Conservation (phyloP, 345 rosid species). For the Eucalyptus virginea region DNA sequence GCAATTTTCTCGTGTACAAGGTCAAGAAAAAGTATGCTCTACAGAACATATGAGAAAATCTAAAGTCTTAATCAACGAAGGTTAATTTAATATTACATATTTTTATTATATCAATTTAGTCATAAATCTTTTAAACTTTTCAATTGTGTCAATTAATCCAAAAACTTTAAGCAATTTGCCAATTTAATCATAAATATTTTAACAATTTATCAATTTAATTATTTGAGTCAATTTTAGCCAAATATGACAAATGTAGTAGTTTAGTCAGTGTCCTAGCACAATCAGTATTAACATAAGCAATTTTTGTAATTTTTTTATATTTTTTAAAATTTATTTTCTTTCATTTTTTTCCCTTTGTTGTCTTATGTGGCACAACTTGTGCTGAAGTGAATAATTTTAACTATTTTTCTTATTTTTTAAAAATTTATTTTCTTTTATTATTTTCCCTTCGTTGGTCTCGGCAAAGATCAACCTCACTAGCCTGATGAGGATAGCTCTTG, state of each 20-base stretch:
- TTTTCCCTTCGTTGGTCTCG: fast-evolving
- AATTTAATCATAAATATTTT: too few relatives aligned
- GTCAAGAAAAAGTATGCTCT: background rate
- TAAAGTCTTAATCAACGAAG: background rate
- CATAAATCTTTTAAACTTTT: too few relatives aligned
- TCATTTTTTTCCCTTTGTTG: too few relatives aligned
- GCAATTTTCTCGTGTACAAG: background rate
- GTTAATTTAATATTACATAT: background rate
- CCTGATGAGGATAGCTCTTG: fast-evolving
- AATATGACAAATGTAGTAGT: fast-evolving
- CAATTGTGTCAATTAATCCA: background rate
- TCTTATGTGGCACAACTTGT: too few relatives aligned
- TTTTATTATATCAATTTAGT: too few relatives aligned
- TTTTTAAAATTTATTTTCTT: too few relatives aligned
- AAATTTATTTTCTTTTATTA: fast-evolving
- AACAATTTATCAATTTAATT: too few relatives aligned
- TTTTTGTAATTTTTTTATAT: too few relatives aligned
- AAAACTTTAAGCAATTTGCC: fast-evolving
- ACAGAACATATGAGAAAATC: too few relatives aligned
- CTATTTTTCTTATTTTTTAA: too few relatives aligned
- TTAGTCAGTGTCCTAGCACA: background rate
- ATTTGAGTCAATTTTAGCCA: background rate
- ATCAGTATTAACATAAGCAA: fast-evolving
- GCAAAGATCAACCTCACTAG: background rate
- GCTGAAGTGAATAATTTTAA: too few relatives aligned